Evolutionary conservation across 441 rosid genomes (phyloP).

Genomic region (Syzygium syzygioides): DNA sequence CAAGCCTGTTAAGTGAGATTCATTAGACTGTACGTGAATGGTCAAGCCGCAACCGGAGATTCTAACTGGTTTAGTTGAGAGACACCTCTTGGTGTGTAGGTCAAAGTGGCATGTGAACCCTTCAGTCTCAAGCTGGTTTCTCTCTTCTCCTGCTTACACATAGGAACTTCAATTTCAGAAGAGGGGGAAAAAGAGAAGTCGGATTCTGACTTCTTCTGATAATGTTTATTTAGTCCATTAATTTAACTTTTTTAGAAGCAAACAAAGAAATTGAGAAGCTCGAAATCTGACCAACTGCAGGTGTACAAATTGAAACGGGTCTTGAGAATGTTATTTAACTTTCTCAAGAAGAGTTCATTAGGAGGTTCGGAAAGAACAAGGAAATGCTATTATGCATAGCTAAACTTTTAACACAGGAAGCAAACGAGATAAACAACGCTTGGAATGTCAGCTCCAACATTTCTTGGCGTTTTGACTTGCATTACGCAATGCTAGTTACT

Average conservation of each 20-base stretch:
- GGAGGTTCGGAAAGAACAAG: neutral
- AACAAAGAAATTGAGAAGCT: neutral
- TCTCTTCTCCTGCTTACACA: slow-evolving; percentile 20
- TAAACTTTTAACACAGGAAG: neutral
- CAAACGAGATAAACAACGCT: neutral
- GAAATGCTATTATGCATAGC: neutral
- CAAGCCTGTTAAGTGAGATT: neutral
- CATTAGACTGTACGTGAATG: slow-evolving; percentile 12
- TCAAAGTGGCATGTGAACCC: slow-evolving; percentile 25
- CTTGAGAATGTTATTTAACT: slow-evolving; percentile 20
- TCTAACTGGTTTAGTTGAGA: slow-evolving; percentile 18
- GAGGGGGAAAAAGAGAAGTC: neutral
- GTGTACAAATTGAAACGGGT: slow-evolving; percentile 77
- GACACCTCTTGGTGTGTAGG: slow-evolving; percentile 16
- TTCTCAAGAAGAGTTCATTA: neutral
- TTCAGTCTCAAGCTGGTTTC: neutral
- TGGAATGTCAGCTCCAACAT: neutral
- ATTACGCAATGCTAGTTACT: neutral
- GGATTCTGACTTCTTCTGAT: neutral
- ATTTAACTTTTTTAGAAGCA: neutral
- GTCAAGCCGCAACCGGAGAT: neutral
- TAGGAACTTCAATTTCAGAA: neutral
- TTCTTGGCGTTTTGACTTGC: neutral
- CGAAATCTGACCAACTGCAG: slow-evolving; percentile 22
- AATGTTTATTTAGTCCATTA: neutral